phyloP scores from a whole-genome alignment of 371 early-diverging fungal species.

The Mucor racemosus region DNA sequence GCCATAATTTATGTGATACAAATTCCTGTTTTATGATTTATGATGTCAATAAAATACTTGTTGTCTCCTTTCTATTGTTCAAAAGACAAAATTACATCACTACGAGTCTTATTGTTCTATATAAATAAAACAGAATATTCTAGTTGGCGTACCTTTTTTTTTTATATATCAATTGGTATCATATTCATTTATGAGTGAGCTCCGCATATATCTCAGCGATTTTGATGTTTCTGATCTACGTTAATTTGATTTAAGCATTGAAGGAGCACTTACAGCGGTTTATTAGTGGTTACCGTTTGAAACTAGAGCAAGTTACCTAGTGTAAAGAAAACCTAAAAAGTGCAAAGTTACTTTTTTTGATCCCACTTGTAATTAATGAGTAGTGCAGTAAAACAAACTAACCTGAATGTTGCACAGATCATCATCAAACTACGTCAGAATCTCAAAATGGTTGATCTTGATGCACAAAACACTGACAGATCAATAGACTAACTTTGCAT shows the following conservation, averaged over 20 bases:
- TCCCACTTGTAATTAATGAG: background rate
- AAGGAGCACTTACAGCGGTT: no score
- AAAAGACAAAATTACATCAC: background rate
- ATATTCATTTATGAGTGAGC: no score
- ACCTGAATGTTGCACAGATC: background rate
- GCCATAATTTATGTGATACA: background rate
- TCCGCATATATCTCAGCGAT: background rate
- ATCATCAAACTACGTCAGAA: background rate
- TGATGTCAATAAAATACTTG: slow-evolving; percentile 1
- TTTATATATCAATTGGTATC: background rate
- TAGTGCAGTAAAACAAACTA: background rate
- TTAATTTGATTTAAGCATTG: background rate
- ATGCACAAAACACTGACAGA: background rate
- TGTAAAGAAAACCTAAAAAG: background rate
- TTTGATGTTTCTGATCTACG: background rate
- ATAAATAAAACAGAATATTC: background rate
- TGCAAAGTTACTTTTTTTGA: background rate
- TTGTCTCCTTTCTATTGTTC: background rate
- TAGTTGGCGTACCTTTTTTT: background rate
- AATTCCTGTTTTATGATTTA: background rate
- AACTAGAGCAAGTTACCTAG: no score
- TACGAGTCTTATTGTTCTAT: background rate
- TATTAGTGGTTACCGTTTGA: no score
- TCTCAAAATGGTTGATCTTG: background rate
- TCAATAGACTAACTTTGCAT: background rate